Conservation (phyloP, 2,329 filamentous ascomycete species). For the Paraphoma chrysanthemicola region DNA sequence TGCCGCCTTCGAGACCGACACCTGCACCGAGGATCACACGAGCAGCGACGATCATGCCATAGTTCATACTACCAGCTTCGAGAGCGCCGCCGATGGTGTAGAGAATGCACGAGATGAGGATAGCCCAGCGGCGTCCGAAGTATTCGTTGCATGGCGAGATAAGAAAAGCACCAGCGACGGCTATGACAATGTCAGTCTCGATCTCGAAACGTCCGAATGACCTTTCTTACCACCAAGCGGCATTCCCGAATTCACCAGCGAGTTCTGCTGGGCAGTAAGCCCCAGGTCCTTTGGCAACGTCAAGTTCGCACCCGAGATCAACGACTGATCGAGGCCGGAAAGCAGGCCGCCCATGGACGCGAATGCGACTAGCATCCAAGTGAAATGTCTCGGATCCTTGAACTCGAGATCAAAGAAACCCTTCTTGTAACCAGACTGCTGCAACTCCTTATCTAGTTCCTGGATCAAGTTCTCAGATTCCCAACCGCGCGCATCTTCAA, state of each 20-base stretch:
- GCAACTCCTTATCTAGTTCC: slow-evolving; percentile 49
- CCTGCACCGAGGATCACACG: slow-evolving; percentile 74
- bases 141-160: slow-evolving; percentile 72
- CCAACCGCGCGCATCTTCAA: slow-evolving; percentile 47
- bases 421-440: slow-evolving; percentile 45
- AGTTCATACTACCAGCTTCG: slow-evolving; percentile 72
- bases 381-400: slow-evolving; percentile 69
- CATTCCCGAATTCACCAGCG: slow-evolving; percentile 73
- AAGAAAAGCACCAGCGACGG: slow-evolving; percentile 72
- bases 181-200: slow-evolving; percentile 37
- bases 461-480: slow-evolving; percentile 55
- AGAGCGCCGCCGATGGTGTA: slow-evolving; percentile 75
- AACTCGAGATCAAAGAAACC: slow-evolving; percentile 64
- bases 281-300: slow-evolving; percentile 67
- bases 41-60: slow-evolving; percentile 73
- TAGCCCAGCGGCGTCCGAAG: slow-evolving; percentile 71
- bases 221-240: slow-evolving; percentile 61
- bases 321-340: slow-evolving; percentile 74
- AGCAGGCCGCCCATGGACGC: slow-evolving; percentile 78
- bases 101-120: slow-evolving; percentile 71
- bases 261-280: slow-evolving; percentile 64
- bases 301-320: slow-evolving; percentile 75
- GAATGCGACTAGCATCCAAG: slow-evolving; percentile 71
- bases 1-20: slow-evolving; percentile 76
- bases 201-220: background rate